A percentile compares a stretch with the other conserved stretches of the same genome.
These are phyloP conservation scores for Skeletonema marinoi DNA, from an alignment of 108 stramenopile species.

Conservation along the genomic window DNA sequence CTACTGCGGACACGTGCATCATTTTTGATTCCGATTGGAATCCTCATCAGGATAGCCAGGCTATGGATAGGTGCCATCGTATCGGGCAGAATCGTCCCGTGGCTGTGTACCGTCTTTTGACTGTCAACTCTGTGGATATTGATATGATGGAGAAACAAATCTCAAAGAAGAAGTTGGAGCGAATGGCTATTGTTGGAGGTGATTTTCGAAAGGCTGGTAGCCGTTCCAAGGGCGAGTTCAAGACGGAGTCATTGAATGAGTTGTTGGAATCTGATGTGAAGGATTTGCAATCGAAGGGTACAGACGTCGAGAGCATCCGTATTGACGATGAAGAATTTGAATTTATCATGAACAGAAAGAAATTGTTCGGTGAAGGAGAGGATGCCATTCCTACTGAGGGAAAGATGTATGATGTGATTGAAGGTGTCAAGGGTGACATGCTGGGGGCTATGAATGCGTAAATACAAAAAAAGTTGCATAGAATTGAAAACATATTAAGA, in stretches of 20 bases:
- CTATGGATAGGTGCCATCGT: slow-evolving; percentile 93
- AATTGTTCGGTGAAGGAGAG: slow-evolving; percentile 72
- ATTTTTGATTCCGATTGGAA: slow-evolving; percentile 99
- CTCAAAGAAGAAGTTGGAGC: slow-evolving; percentile 94
- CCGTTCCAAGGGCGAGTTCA: slow-evolving; percentile 79
- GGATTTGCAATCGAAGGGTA: slow-evolving; percentile 77
- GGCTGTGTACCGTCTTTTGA: slow-evolving; percentile 95
- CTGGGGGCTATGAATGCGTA: slow-evolving; percentile 35
- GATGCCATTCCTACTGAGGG: slow-evolving; percentile 81
- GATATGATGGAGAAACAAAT: slow-evolving; percentile 98
- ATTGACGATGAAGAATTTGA: slow-evolving; percentile 91
- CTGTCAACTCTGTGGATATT: slow-evolving; percentile 94
- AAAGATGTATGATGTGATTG: slow-evolving; percentile 91
- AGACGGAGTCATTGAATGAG: slow-evolving; percentile 61
- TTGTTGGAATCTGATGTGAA: slow-evolving; percentile 91
- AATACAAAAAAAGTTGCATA: neutral
- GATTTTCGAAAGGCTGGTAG: slow-evolving; percentile 92
- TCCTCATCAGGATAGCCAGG: slow-evolving; percentile 92
- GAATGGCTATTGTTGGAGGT: slow-evolving; percentile 96
- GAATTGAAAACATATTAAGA: neutral
- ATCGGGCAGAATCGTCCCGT: slow-evolving; percentile 94
- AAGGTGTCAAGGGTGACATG: slow-evolving; percentile 70
- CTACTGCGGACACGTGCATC: slow-evolving; percentile 97
- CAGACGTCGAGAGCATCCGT: slow-evolving; percentile 72
- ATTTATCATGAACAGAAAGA: slow-evolving; percentile 82